A percentile compares a stretch with the other conserved stretches of the same genome.
These are phyloP conservation scores for Vaucheria bursata DNA, from an alignment of 352 stramenopile species.

Conservation along the genomic window DNA sequence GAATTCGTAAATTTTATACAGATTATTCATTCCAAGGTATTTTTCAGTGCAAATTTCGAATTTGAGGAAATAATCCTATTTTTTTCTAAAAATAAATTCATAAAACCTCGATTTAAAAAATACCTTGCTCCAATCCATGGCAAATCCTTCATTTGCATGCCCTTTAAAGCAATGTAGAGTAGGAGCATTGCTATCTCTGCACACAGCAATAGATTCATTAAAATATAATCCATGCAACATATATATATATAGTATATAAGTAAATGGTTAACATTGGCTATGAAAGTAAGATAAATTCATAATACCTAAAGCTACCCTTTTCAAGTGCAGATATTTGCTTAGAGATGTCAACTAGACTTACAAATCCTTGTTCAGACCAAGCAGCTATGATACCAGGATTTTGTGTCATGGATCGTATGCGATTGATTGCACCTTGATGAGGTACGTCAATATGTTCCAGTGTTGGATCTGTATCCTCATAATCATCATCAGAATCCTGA, in stretches of 20 bases:
- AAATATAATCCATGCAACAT: too few species aligned
- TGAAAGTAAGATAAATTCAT: too few species aligned
- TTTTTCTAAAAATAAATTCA: too few species aligned
- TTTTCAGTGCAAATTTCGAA: too few species aligned
- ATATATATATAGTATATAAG: too few species aligned
- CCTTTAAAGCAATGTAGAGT: conserved; percentile 74
- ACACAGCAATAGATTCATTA: too few species aligned
- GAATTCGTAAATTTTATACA: too few species aligned
- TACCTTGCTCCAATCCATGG: conserved; percentile 89
- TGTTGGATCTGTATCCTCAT: conserved; percentile 81
- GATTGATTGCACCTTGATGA: conserved; percentile 57
- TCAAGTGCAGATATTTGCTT: conserved; percentile 28
- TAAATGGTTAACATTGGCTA: too few species aligned
- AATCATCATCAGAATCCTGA: conserved; percentile 67
- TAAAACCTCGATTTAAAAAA: too few species aligned
- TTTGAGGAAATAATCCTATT: too few species aligned
- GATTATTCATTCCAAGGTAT: too few species aligned
- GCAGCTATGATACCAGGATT: conserved; percentile 89
- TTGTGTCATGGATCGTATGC: conserved; percentile 74
- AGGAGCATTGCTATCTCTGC: background rate
- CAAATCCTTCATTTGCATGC: conserved; percentile 89
- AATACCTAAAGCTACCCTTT: background rate
- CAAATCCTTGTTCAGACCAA: conserved; percentile 85
- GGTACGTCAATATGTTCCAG: conserved; percentile 86
- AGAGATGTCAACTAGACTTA: conserved; percentile 91